Base-by-base conservation (phyloP, 441 rosid species). In the Daphne laureola region DNA sequence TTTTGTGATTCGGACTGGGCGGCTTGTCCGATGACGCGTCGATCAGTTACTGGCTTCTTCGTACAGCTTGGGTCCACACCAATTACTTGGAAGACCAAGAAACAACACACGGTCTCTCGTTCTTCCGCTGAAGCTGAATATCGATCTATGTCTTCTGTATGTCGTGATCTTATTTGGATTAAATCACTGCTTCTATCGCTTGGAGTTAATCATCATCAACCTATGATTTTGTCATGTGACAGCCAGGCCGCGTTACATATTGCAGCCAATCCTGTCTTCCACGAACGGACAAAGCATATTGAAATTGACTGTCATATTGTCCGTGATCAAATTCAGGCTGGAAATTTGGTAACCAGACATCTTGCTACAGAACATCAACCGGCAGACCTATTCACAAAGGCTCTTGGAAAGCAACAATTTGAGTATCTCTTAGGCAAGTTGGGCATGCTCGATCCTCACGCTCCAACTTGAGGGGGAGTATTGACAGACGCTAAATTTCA, bases 31-130 rank as follows among this genome's bases (percentile, higher is more conserved):
- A 40, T 40, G 8, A 40, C 43, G 12, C 12, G 43, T 12, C 43
- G 43, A 12, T 40, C 43, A 40, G 12, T 40, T 6, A 40, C 43
- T 40, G 12, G 7, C 12, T 40, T 6, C 43, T 40, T 40, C 12
- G 43, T 6, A 40, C 7, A 6, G 43, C 12, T 40, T 7, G 43
- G 43, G 7, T 40, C 43, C 43, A 6, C 43, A 7, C 43, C 43
- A 40, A 40, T 43, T 43, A 9, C 46, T 4, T 43, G 46, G 46
- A 43, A 43, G 13, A 43, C 46, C 46, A 43, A 43, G 46, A 43
- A 43, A 43, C 46, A 43, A 43, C 46, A 43, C 4, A 43, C 46
- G 3, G 46, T 43, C 3, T 43, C 46, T 43, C 46, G 46, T 4
- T 43, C 46, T 12, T 43, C 46, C 14, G 14, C 12, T 12, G 46